Evolutionary conservation across 352 stramenopile species (phyloP).

Genomic region (Globisporangium heterothallicum): DNA sequence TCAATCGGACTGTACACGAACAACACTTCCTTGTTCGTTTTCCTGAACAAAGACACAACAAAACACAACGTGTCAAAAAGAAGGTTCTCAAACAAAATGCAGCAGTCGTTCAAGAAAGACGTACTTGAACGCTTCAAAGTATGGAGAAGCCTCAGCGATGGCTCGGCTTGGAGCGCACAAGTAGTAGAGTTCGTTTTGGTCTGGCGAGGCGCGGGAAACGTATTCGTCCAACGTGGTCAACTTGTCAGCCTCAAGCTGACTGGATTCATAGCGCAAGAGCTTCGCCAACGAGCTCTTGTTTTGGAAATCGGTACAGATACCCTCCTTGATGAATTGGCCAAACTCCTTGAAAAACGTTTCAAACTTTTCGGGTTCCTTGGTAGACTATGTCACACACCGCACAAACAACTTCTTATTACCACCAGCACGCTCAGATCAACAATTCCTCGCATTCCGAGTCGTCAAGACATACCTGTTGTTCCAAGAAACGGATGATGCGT

Average conservation of each 20-base stretch:
- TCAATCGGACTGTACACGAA: conserved; percentile 99
- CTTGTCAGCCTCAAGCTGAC: conserved; percentile 87
- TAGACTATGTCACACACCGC: conserved; percentile 40
- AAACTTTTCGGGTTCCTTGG: conserved; percentile 95
- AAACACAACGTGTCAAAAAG: neutral
- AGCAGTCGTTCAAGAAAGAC: conserved; percentile 9
- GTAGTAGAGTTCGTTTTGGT: conserved; percentile 99
- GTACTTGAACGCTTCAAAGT: conserved; percentile 99
- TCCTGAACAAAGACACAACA: conserved; percentile 24
- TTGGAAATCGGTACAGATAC: conserved; percentile 93
- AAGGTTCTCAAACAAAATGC: neutral
- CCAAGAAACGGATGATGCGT: conserved; percentile 87
- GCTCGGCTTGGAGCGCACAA: conserved; percentile 93
- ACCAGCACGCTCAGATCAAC: too few species aligned
- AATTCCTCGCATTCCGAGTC: too few species aligned
- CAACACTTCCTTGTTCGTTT: conserved; percentile 93
- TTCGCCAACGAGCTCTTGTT: conserved; percentile 93
- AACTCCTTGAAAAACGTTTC: conserved; percentile 98
- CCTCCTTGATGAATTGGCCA: conserved; percentile 97
- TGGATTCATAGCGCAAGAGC: conserved; percentile 98
- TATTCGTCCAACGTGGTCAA: conserved; percentile 98
- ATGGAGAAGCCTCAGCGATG: conserved; percentile 95
- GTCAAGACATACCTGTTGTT: conserved; percentile 51
- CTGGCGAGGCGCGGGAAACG: conserved; percentile 90
- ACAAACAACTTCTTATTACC: too few species aligned